Conservation (phyloP, 495 filamentous ascomycete genomes). For the Gamarada debralockiae region DNA sequence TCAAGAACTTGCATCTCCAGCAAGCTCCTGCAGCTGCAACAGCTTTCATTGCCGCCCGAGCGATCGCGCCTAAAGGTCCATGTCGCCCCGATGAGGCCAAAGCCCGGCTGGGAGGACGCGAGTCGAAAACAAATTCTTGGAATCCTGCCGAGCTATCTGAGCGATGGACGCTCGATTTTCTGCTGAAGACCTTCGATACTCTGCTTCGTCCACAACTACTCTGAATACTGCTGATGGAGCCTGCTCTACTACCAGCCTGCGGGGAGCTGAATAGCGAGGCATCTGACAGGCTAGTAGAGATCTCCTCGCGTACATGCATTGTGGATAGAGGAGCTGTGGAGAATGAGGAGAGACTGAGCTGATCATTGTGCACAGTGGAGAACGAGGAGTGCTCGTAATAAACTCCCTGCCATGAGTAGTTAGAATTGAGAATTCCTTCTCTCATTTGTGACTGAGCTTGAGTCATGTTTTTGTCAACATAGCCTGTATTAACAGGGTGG, state of each 20-base stretch:
- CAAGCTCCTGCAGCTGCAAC: slow-evolving; percentile 27
- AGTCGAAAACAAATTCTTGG: slow-evolving; percentile 11
- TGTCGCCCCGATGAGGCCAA: not conserved
- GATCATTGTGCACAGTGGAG: not conserved
- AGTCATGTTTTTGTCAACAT: not conserved
- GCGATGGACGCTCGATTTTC: not conserved
- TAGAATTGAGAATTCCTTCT: not conserved
- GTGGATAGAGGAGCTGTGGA: not conserved
- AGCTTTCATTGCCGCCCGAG: slow-evolving; percentile 9
- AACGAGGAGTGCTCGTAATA: not conserved
- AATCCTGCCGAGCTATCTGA: slow-evolving; percentile 1
- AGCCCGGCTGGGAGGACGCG: not conserved
- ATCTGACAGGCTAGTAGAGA: not conserved
- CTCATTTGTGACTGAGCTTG: not conserved
- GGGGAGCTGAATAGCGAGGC: not conserved
- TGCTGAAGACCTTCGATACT: not conserved
- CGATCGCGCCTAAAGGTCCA: slow-evolving; percentile 3
- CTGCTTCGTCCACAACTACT: not conserved
- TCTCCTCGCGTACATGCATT: not conserved
- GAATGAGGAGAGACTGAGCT: not conserved
- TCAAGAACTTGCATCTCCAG: slow-evolving; percentile 34
- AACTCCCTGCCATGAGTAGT: not conserved
- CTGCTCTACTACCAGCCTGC: slow-evolving; percentile 7
- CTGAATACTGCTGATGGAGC: not conserved
- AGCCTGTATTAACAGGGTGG: not conserved